A percentile compares a stretch with the other conserved stretches of the same genome.
Conservation (phyloP, 495 filamentous ascomycete species). For the Delitschia confertaspora region DNA sequence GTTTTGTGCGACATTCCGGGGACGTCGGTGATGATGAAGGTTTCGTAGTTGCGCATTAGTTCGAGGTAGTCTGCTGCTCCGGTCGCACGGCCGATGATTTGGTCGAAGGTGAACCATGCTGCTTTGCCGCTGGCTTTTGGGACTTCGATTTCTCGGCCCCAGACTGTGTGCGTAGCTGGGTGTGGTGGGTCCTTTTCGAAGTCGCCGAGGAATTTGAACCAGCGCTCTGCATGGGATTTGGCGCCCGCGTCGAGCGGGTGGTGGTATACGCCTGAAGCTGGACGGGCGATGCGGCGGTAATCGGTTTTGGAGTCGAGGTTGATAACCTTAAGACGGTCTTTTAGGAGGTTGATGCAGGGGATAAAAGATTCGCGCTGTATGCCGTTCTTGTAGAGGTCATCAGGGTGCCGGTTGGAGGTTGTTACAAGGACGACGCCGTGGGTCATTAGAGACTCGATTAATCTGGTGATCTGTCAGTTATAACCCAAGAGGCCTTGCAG, state of each 20-base stretch:
- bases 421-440: slow-evolving; percentile 95
- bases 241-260: slow-evolving; percentile 74
- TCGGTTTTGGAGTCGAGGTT: slow-evolving; percentile 93
- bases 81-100: slow-evolving; percentile 78
- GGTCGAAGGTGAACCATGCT: slow-evolving; percentile 81
- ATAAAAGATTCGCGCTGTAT: slow-evolving; percentile 94
- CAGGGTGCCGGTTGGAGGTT: slow-evolving; percentile 92
- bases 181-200: slow-evolving; percentile 68
- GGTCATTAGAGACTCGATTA: slow-evolving; percentile 83
- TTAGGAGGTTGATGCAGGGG: slow-evolving; percentile 87
- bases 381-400: slow-evolving; percentile 95
- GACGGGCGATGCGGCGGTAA: slow-evolving; percentile 92
- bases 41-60: slow-evolving; percentile 79
- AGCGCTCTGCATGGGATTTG: slow-evolving; percentile 72
- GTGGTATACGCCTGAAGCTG: slow-evolving; percentile 85
- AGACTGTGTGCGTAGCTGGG: slow-evolving; percentile 70
- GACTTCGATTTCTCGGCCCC: slow-evolving; percentile 84
- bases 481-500: not conserved
- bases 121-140: slow-evolving; percentile 79
- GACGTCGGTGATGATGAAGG: slow-evolving; percentile 84
- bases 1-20: slow-evolving; percentile 80
- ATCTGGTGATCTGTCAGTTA: slow-evolving; percentile 36
- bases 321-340: slow-evolving; percentile 71
- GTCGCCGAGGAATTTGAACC: slow-evolving; percentile 91
- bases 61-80: slow-evolving; percentile 94